phyloP scores from a whole-genome alignment of 306 rosid species.

The Prunus salicina region DNA sequence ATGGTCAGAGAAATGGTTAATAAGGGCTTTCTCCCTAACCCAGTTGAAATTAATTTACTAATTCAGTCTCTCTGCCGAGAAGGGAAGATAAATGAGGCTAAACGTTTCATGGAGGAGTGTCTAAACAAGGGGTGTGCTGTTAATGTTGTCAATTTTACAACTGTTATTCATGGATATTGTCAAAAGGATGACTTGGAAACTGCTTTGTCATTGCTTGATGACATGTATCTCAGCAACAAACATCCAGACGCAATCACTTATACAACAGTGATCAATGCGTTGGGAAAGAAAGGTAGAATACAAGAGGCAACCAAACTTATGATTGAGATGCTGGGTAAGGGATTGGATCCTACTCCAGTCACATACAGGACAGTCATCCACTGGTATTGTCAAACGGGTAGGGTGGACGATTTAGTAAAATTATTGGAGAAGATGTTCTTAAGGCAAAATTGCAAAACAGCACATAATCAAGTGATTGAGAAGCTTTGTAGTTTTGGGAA shows the following conservation, averaged over 20 bases:
- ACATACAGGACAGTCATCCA: constrained; percentile 81
- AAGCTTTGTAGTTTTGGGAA: constrained; percentile 77
- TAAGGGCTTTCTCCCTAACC: constrained; percentile 65
- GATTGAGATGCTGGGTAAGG: constrained; percentile 62
- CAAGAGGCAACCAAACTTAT: constrained; percentile 67
- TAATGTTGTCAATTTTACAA: constrained; percentile 75
- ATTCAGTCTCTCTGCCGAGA: constrained; percentile 66
- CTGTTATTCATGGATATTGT: constrained; percentile 85
- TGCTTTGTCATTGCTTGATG: constrained; percentile 77
- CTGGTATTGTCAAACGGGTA: constrained; percentile 53
- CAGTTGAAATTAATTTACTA: constrained; percentile 79
- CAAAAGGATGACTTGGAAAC: constrained; percentile 65
- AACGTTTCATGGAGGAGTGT: constrained; percentile 67
- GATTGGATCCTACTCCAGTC: constrained; percentile 78
- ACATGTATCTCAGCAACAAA: constrained; percentile 80
- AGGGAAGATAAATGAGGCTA: constrained; percentile 65
- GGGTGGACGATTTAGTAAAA: constrained; percentile 67
- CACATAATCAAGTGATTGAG: constrained; percentile 77
- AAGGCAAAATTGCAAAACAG: constrained; percentile 47
- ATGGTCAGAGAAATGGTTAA: constrained; percentile 58
- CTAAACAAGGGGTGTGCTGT: constrained; percentile 71
- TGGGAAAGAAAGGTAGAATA: constrained; percentile 71
- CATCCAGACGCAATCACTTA: constrained; percentile 82
- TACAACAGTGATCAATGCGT: constrained; percentile 67
- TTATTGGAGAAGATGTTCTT: constrained; percentile 67